These are phyloP conservation scores for Hygrophorus pudorinus DNA, from an alignment of 768 basidiomycete species.

Conservation along the genomic window DNA sequence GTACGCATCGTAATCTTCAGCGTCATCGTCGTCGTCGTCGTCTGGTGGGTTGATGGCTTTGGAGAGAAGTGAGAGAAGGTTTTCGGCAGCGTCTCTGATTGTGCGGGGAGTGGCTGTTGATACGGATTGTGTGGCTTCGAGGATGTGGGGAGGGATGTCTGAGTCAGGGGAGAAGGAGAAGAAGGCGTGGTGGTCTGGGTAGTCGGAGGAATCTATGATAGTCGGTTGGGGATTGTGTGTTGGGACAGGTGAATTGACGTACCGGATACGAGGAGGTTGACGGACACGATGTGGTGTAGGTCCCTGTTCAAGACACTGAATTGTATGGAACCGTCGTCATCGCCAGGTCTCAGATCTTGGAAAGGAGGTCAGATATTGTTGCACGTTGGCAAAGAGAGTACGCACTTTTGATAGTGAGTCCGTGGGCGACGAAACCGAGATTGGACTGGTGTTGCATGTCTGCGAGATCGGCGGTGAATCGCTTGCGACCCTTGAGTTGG, in stretches of 20 bases:
- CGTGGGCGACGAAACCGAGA: conserved; percentile 25
- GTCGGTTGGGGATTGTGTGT: background rate
- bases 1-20: conserved; percentile 30
- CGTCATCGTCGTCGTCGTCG: conserved; percentile 17
- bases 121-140: conserved; percentile 34
- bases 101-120: conserved; percentile 30
- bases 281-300: conserved; percentile 23
- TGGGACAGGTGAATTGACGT: conserved; percentile 7
- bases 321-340: conserved; percentile 60
- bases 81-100: conserved; percentile 34
- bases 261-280: conserved; percentile 44
- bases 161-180: conserved; percentile 45
- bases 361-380: background rate
- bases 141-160: conserved; percentile 29
- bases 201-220: conserved; percentile 50
- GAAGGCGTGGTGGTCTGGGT: conserved; percentile 48
- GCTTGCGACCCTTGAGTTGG: conserved; percentile 50
- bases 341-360: conserved; percentile 42
- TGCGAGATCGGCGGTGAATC: conserved; percentile 47
- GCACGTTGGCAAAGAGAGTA: background rate
- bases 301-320: conserved; percentile 29
- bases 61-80: conserved; percentile 28
- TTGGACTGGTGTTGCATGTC: conserved; percentile 31
- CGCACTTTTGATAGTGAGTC: conserved; percentile 34
- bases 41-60: conserved; percentile 13